Evolutionary conservation across 257 asterid genomes (phyloP).

Genomic region (Striga asiatica): DNA sequence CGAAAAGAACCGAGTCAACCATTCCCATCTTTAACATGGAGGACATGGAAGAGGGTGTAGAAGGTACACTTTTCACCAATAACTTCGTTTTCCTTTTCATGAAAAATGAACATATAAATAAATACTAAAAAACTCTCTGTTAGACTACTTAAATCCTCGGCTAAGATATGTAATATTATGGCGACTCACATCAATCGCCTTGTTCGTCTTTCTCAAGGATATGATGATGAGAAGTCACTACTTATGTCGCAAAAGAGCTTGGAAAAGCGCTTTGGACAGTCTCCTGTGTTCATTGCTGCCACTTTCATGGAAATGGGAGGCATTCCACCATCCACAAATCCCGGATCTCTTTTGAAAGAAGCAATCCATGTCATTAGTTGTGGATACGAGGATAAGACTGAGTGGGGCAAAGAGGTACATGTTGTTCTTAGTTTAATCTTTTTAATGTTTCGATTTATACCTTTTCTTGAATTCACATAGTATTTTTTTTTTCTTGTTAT

Average conservation of each 20-base stretch:
- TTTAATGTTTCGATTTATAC: slow-evolving; percentile 78
- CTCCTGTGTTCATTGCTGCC: slow-evolving; percentile 89
- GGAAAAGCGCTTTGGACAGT: slow-evolving; percentile 30
- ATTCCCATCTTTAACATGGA: slow-evolving; percentile 72
- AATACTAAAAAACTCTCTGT: no score
- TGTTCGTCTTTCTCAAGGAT: not conserved
- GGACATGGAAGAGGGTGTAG: slow-evolving; percentile 81
- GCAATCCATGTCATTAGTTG: slow-evolving; percentile 97
- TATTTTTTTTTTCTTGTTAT: not conserved
- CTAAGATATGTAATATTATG: no score
- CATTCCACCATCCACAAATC: slow-evolving; percentile 73
- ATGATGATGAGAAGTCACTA: not conserved
- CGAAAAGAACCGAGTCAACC: slow-evolving; percentile 67
- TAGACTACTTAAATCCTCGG: no score
- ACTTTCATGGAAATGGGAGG: slow-evolving; percentile 93
- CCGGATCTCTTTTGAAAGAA: slow-evolving; percentile 77
- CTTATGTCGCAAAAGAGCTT: not conserved
- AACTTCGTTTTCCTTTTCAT: no score
- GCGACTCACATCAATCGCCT: no score
- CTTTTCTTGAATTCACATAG: no score
- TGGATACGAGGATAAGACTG: slow-evolving; percentile 91
- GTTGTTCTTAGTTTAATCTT: not conserved
- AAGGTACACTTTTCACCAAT: slow-evolving; percentile 68
- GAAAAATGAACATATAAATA: no score
- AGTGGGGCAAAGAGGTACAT: slow-evolving; percentile 95